phyloP scores from a whole-genome alignment of 2,329 filamentous ascomycete genomes.

The Ascocoryne sarcoides region DNA sequence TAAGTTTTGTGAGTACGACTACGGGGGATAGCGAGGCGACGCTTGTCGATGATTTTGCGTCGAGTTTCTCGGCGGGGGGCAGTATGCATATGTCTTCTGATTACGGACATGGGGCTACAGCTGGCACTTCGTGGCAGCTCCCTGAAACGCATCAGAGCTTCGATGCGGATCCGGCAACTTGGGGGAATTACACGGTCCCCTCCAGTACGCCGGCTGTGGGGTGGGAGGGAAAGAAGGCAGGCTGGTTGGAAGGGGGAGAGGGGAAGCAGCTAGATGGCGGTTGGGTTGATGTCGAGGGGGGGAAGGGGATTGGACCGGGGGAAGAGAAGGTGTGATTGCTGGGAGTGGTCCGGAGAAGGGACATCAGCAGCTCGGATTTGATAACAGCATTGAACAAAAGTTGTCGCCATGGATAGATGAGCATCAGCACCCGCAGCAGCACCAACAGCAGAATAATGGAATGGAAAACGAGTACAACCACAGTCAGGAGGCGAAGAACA shows the following conservation, averaged over 20 bases:
- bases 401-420: constrained; percentile 10
- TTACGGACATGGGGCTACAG: constrained; percentile 5
- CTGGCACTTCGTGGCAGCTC: constrained; percentile 12
- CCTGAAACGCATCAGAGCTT: constrained; percentile 11
- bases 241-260: background rate
- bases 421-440: background rate
- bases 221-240: background rate
- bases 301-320: no score
- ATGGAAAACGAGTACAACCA: background rate
- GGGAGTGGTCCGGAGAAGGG: constrained; percentile 4
- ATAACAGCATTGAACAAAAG: constrained; percentile 13
- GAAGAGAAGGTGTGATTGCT: no score
- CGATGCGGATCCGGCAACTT: constrained; percentile 10
- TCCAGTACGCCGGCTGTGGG: no score
- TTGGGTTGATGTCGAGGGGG: background rate
- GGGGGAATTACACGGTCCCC: constrained; percentile 14
- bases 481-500: background rate
- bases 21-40: constrained; percentile 27
- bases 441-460: background rate
- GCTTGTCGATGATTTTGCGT: constrained; percentile 19
- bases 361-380: no score
- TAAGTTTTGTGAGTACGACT: constrained; percentile 32
- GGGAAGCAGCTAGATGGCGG: no score
- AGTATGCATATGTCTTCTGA: no score
- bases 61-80: no score